phyloP scores from a whole-genome alignment of 2,329 filamentous ascomycete genomes.

The Sporothrix sp. region DNA sequence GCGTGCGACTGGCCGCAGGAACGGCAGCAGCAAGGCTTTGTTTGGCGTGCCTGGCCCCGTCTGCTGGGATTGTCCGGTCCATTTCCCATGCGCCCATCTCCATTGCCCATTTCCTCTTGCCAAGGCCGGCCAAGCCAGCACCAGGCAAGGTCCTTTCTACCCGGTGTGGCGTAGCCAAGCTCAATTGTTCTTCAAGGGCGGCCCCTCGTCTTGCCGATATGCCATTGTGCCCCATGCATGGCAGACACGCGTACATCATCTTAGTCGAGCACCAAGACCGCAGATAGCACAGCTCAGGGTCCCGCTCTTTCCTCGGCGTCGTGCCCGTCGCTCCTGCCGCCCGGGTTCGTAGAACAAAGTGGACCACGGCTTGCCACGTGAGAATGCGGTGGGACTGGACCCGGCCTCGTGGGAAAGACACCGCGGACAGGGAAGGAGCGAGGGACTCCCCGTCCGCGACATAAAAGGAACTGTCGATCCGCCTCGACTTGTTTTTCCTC shows the following conservation, averaged over 20 bases:
- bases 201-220: too few relatives aligned
- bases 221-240: too few relatives aligned
- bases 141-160: too few relatives aligned
- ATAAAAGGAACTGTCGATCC: constrained; percentile 5
- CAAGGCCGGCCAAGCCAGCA: too few relatives aligned
- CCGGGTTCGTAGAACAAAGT: background rate
- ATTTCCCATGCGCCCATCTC: background rate
- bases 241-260: constrained; percentile 5
- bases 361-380: constrained; percentile 5
- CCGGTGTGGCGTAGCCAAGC: too few relatives aligned
- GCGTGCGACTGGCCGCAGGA: background rate
- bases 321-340: too few relatives aligned
- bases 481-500: background rate
- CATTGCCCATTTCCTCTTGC: background rate
- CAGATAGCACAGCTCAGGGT: too few relatives aligned
- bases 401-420: constrained; percentile 1
- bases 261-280: background rate
- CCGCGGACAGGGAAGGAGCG: background rate
- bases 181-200: background rate
- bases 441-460: background rate
- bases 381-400: constrained; percentile 2
- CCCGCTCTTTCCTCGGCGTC: too few relatives aligned
- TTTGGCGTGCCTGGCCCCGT: background rate
- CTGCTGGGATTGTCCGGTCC: background rate
- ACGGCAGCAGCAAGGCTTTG: background rate